phyloP scores from a whole-genome alignment of 176 grass and related monocot species.

The Oryza nivara region DNA sequence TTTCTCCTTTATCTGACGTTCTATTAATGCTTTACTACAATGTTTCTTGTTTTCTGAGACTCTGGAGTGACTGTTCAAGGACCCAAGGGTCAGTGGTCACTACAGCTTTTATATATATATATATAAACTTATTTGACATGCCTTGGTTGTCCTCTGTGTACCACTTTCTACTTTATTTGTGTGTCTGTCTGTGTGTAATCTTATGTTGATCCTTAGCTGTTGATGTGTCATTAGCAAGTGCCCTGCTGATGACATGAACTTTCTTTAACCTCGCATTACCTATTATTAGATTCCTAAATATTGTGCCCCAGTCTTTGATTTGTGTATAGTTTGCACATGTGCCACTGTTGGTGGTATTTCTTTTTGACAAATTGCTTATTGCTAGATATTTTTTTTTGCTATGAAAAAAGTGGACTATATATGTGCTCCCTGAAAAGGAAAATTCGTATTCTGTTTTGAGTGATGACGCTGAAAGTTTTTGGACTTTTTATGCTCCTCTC shows the following conservation, averaged over 20 bases:
- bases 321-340: neutral
- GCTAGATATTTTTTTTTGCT: neutral
- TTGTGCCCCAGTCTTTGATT: neutral
- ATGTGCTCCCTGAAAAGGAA: slow-evolving; percentile 30
- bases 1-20: slow-evolving; percentile 35
- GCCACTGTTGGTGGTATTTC: neutral
- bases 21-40: slow-evolving; percentile 35
- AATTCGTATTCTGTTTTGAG: slow-evolving; percentile 18
- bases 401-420: neutral
- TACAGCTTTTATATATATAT: neutral
- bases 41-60: slow-evolving; percentile 14
- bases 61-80: slow-evolving; percentile 22
- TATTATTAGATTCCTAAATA: neutral
- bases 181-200: neutral
- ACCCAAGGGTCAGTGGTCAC: slow-evolving; percentile 26
- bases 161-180: neutral
- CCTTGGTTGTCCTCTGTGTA: neutral
- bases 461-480: slow-evolving; percentile 35
- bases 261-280: slow-evolving; percentile 1
- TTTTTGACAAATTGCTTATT: slow-evolving; percentile 30
- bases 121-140: neutral
- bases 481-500: slow-evolving; percentile 10
- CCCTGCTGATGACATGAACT: neutral
- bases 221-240: neutral
- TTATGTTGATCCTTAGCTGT: neutral